phyloP scores from a whole-genome alignment of 306 rosid species.

The Cucurbita moschata region DNA sequence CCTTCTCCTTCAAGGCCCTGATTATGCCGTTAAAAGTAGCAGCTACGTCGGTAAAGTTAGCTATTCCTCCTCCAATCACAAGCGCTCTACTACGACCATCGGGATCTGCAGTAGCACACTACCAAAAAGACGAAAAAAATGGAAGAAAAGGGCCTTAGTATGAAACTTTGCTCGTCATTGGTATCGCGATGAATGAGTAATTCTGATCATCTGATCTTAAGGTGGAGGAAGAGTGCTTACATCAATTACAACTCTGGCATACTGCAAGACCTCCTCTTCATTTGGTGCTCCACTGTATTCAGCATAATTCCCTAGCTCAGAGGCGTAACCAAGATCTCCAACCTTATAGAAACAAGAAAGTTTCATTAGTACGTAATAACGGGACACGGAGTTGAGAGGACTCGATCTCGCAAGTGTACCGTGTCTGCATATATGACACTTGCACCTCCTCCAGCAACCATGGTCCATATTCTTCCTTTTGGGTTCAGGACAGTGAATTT shows the following conservation, averaged over 20 bases:
- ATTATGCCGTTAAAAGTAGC: constrained; percentile 92
- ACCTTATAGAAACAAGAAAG: constrained; percentile 26
- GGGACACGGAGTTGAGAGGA: not conserved
- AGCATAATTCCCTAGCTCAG: constrained; percentile 94
- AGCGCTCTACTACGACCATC: constrained; percentile 87
- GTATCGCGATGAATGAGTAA: not conserved
- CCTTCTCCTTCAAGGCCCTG: constrained; percentile 92
- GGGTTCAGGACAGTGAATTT: constrained; percentile 95
- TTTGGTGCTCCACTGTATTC: constrained; percentile 98
- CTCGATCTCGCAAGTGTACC: constrained; percentile 22
- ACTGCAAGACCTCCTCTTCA: constrained; percentile 91
- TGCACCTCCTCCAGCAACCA: constrained; percentile 99
- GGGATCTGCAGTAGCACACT: constrained; percentile 89
- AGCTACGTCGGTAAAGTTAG: constrained; percentile 91
- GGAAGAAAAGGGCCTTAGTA: no score
- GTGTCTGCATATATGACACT: constrained; percentile 97
- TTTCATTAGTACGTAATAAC: not conserved
- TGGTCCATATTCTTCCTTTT: constrained; percentile 90
- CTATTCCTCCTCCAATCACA: constrained; percentile 93
- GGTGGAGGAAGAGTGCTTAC: constrained; percentile 26
- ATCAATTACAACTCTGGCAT: constrained; percentile 92
- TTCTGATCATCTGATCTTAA: not conserved
- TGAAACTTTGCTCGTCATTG: no score
- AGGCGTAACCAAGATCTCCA: constrained; percentile 91
- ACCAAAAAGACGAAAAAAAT: constrained; percentile 8